These are phyloP conservation scores for Truncatella angustata DNA, from an alignment of 2,329 filamentous ascomycete genomes.

Conservation along the genomic window DNA sequence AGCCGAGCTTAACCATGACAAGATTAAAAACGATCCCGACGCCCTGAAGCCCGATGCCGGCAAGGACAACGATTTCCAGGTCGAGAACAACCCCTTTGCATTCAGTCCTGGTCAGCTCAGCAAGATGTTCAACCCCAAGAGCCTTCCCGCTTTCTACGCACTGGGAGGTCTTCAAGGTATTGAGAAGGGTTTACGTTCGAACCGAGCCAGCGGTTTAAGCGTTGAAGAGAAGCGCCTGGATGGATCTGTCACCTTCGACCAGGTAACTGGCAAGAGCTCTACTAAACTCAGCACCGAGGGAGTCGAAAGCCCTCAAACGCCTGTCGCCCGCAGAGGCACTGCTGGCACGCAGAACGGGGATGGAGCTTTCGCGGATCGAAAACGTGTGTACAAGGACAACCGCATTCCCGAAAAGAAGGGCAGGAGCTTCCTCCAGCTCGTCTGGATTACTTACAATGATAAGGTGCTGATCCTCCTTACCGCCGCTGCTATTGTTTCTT, in stretches of 20 bases:
- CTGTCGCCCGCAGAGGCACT: constrained; percentile 18
- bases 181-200: constrained; percentile 73
- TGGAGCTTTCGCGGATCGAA: constrained; percentile 58
- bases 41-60: constrained; percentile 75
- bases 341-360: constrained; percentile 14
- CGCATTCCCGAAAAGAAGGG: constrained; percentile 71
- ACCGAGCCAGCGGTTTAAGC: constrained; percentile 72
- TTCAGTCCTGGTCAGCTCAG: constrained; percentile 80
- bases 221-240: constrained; percentile 68
- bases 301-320: constrained; percentile 18
- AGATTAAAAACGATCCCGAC: constrained; percentile 62
- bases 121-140: constrained; percentile 90
- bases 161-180: constrained; percentile 76
- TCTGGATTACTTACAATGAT: constrained; percentile 84
- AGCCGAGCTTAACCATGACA: constrained; percentile 42
- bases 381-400: constrained; percentile 71
- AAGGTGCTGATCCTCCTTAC: constrained; percentile 75
- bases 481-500: constrained; percentile 67
- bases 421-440: constrained; percentile 69
- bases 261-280: constrained; percentile 49
- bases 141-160: constrained; percentile 74
- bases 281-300: constrained; percentile 34
- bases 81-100: constrained; percentile 80
- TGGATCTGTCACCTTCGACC: constrained; percentile 68
- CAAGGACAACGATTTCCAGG: constrained; percentile 71